A percentile compares a stretch with the other conserved stretches of the same genome.
Evolutionary conservation across 73 alveolate species (phyloP).

Genomic region (Breviolum minutum): DNA sequence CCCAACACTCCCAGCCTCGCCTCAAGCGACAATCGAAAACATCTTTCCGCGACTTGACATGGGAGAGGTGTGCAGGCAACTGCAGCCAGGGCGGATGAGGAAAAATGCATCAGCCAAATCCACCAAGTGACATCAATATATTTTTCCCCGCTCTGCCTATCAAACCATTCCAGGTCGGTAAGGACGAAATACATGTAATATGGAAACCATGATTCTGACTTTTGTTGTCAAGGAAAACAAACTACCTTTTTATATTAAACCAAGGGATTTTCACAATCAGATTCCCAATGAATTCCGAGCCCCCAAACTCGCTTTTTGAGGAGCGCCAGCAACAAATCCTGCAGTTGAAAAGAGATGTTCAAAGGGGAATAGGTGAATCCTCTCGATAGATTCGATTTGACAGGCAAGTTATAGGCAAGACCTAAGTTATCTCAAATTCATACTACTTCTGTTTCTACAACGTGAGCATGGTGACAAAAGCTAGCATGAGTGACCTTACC

Average conservation of each 20-base stretch:
- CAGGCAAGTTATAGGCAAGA: no score
- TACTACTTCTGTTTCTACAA: no score
- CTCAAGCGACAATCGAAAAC: conserved; percentile 40
- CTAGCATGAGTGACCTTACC: no score
- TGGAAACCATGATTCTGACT: not conserved
- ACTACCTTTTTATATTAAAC: not conserved
- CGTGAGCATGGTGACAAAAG: no score
- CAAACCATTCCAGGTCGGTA: no score
- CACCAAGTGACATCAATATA: no score
- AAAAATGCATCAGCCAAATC: no score
- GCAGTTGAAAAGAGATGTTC: not conserved
- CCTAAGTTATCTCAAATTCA: no score
- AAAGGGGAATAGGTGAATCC: no score
- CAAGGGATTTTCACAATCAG: not conserved
- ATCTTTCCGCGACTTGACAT: conserved; percentile 31
- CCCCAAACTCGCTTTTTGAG: not conserved
- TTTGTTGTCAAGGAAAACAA: not conserved
- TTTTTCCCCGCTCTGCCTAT: no score
- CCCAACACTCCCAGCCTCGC: not conserved
- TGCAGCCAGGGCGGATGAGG: not conserved
- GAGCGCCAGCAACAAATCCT: conserved; percentile 38
- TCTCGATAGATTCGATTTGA: no score
- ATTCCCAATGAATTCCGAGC: not conserved
- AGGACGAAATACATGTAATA: not conserved
- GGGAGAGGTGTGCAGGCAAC: conserved; percentile 64